These are phyloP conservation scores for Mycena latifolia DNA, from an alignment of 768 basidiomycete species.

Conservation along the genomic window DNA sequence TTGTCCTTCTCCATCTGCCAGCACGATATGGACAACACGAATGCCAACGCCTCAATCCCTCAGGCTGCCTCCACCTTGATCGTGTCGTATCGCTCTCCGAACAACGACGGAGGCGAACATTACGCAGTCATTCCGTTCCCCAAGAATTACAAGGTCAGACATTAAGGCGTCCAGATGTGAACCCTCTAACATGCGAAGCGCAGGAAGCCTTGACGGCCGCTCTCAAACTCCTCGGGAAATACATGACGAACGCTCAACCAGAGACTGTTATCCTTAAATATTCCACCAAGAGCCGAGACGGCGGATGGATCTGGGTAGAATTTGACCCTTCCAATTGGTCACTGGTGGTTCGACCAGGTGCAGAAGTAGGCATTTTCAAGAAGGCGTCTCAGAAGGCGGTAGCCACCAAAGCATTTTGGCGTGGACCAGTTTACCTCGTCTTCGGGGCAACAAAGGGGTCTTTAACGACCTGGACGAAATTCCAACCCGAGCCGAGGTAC, in stretches of 20 bases:
- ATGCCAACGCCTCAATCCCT: too few relatives aligned
- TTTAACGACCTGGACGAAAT: neutral
- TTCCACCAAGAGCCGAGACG: neutral
- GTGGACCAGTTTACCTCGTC: conserved; percentile 13
- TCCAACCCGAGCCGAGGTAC: neutral
- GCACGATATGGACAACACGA: neutral
- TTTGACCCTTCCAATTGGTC: conserved; percentile 14
- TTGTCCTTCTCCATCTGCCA: too few relatives aligned
- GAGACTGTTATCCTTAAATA: conserved; percentile 3
- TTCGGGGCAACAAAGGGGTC: neutral
- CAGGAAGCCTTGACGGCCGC: conserved; percentile 20
- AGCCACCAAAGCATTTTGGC: conserved; percentile 1
- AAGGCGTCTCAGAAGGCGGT: neutral
- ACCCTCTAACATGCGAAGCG: neutral
- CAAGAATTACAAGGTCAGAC: conserved; percentile 4
- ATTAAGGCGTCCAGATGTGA: neutral
- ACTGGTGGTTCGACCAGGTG: conserved; percentile 12
- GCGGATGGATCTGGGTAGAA: conserved; percentile 17
- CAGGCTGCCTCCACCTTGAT: conserved; percentile 5
- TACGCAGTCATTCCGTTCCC: conserved; percentile 21
- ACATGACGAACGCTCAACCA: conserved; percentile 4
- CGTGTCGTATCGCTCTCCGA: conserved; percentile 1
- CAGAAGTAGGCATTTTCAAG: conserved; percentile 7
- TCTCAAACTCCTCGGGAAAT: conserved; percentile 13
- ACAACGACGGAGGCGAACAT: conserved; percentile 1